Conservation (phyloP, 139 green algal genomes). For the Haematococcus lacustris region DNA sequence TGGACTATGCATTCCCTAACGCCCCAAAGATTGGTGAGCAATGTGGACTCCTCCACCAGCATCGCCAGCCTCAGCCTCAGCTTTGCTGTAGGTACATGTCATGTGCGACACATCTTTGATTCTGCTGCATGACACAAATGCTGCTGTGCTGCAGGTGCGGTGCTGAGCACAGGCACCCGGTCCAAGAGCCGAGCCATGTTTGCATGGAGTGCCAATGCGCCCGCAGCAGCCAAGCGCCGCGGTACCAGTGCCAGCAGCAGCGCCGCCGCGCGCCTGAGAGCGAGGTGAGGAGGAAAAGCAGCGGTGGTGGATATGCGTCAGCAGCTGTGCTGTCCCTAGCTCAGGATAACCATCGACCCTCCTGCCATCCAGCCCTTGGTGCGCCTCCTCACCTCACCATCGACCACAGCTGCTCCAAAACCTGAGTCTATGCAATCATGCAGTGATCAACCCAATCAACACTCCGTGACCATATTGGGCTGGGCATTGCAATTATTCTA, state of each 20-base stretch:
- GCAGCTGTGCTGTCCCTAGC: no score
- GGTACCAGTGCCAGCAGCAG: neutral
- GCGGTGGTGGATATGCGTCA: no score
- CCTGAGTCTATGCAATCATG: no score
- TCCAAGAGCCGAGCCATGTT: slow-evolving; percentile 25
- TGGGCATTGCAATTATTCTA: no score
- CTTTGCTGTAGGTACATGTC: neutral
- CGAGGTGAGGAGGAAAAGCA: no score
- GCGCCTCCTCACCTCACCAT: no score
- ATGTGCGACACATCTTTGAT: neutral
- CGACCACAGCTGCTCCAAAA: no score
- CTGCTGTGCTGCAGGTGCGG: slow-evolving; percentile 12
- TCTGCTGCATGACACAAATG: neutral
- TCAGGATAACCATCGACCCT: no score
- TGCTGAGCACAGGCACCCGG: slow-evolving; percentile 23
- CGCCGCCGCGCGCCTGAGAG: neutral
- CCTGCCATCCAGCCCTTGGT: no score
- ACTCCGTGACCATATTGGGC: no score
- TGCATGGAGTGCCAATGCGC: slow-evolving; percentile 15
- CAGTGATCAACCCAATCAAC: no score
- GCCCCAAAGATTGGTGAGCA: slow-evolving; percentile 29
- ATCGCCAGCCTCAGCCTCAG: neutral
- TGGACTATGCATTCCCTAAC: slow-evolving; percentile 41
- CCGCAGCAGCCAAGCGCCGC: neutral
- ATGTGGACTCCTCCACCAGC: neutral